Evolutionary conservation across 2,329 filamentous ascomycete species (phyloP), one percentile per base, ranked within the genome.

Genomic region (Hysterium pulicare): DNA sequence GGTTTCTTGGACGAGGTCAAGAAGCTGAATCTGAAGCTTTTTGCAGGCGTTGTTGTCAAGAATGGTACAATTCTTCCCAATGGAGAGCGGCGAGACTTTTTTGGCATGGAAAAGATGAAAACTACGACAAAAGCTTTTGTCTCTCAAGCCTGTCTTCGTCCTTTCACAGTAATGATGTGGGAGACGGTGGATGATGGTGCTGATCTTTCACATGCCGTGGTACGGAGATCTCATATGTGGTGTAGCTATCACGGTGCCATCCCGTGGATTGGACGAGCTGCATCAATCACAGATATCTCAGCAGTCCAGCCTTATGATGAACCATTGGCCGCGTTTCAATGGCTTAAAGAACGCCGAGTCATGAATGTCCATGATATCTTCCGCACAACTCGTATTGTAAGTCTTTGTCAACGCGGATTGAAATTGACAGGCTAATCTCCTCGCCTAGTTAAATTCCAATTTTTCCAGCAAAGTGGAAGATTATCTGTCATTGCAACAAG

Each of bases 51-150:
- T 2, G 43, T 66, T 2, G 52, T 67, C 6, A 53, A 60, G n/a
- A 66, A 66, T 45, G 64, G 56, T 9, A 65, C 63, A 2, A 63
- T 67, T 22, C 46, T 63, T 24, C 37, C 42, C 11, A 62, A 63
- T 38, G 64, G 64, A 11, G 59, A 66, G 40, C 57, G 58, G 9
- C 46, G 63, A 40, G 64, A 67, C 41, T 67, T 57, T 42, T 67
- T 67, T 38, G 57, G 52, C 8, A 66, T 67, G 62, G 63, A 66
- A 36, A 67, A 64, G 43, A 66, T 67, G 63, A 65, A 61, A 41
- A 59, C 54, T 1, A 66, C 63, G 1, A 64, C 60, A 9, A 64
- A 63, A 41, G 59, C 57, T 2, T 66, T 67, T 24, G 62, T 67
- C 3, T 63, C 63, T 10, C 60, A 67, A 40, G 58, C 63, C 11